Conservation (phyloP, 75 land plant species). For the Cunninghamia lanceolata region DNA sequence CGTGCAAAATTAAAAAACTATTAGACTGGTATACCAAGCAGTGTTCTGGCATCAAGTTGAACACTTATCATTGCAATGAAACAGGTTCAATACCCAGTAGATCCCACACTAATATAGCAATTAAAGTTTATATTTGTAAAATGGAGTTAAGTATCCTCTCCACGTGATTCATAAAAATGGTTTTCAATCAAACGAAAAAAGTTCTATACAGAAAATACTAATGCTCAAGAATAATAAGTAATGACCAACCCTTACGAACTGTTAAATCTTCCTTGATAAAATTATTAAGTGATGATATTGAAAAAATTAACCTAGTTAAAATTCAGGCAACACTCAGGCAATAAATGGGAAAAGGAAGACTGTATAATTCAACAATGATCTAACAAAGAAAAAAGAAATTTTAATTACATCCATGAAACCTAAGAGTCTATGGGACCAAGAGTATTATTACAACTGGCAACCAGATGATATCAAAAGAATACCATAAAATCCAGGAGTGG, state of each 20-base stretch:
- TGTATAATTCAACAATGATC: not conserved
- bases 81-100: not conserved
- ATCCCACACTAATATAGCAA: not conserved
- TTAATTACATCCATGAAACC: too few relatives aligned
- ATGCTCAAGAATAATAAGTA: not conserved
- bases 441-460: too few relatives aligned
- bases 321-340: not conserved
- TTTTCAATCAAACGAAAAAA: not conserved
- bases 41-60: not conserved
- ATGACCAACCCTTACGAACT: not conserved
- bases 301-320: not conserved
- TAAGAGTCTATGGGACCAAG: too few relatives aligned
- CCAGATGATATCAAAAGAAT: not conserved
- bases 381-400: too few relatives aligned
- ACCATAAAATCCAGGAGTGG: not conserved
- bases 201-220: not conserved
- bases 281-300: not conserved
- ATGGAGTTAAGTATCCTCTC: not conserved
- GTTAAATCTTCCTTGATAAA: not conserved
- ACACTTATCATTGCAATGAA: not conserved
- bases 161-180: not conserved
- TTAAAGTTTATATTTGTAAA: not conserved
- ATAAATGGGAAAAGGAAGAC: not conserved
- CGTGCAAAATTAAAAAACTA: not conserved
- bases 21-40: not conserved